A percentile compares a stretch with the other conserved stretches of the same genome.
Evolutionary conservation across 768 basidiomycete species (phyloP).

Genomic region (Crassisporium funariophilum): DNA sequence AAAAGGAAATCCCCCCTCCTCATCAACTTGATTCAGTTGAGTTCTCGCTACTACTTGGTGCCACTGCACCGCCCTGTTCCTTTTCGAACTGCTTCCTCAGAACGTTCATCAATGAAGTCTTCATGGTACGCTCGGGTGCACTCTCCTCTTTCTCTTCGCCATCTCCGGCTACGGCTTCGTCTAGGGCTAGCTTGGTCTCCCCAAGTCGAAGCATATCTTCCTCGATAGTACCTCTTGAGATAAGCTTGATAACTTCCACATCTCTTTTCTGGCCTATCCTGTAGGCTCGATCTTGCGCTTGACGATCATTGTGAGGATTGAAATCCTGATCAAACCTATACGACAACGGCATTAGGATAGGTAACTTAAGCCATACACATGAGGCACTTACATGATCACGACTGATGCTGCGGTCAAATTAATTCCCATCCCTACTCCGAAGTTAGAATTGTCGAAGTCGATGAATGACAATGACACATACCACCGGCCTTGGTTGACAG

Average conservation of each 20-base stretch:
- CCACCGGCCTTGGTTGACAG: conserved; percentile 91
- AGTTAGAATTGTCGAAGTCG: conserved; percentile 5
- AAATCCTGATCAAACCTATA: conserved; percentile 95
- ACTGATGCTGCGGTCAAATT: conserved; percentile 95
- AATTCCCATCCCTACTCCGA: conserved; percentile 76
- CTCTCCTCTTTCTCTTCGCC: conserved; percentile 65
- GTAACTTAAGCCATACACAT: neutral
- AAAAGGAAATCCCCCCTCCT: neutral
- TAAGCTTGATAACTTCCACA: conserved; percentile 93
- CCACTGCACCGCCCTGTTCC: conserved; percentile 36
- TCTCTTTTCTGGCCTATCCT: conserved; percentile 94
- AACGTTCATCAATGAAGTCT: conserved; percentile 82
- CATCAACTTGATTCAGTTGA: neutral
- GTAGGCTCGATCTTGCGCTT: conserved; percentile 97
- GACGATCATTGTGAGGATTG: conserved; percentile 96
- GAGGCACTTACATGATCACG: conserved; percentile 75
- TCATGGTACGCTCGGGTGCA: conserved; percentile 78
- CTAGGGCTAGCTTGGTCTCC: conserved; percentile 86
- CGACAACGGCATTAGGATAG: neutral
- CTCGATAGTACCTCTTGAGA: conserved; percentile 90
- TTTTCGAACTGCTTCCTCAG: conserved; percentile 81
- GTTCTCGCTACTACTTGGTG: neutral
- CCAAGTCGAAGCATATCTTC: conserved; percentile 94
- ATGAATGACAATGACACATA: conserved; percentile 15
- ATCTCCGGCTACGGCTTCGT: conserved; percentile 91